phyloP scores from a whole-genome alignment of 2,329 filamentous ascomycete species.

The Aspergillus tamarii region DNA sequence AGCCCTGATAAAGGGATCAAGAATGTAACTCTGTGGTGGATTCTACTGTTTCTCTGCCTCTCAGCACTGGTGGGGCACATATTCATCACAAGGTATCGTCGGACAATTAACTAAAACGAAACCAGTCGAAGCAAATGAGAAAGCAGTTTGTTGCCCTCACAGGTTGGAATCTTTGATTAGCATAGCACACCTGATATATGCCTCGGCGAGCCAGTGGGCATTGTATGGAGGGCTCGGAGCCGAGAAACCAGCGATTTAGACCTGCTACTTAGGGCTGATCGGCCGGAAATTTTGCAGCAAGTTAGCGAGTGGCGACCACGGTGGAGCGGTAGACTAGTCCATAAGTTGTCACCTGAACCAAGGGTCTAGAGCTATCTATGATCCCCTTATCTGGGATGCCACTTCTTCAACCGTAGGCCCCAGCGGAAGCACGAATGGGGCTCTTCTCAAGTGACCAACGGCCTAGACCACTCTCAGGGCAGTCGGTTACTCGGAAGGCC shows the following conservation, averaged over 20 bases:
- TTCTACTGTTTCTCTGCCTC: not conserved
- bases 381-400: slow-evolving; percentile 16
- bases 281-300: not conserved
- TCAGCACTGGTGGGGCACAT: not conserved
- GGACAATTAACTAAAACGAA: not conserved
- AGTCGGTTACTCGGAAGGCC: not conserved
- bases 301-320: slow-evolving; percentile 7
- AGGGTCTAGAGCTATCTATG: slow-evolving; percentile 13
- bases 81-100: not conserved
- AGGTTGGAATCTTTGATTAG: not conserved
- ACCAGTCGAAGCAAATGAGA: not conserved
- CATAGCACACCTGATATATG: not conserved
- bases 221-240: not conserved
- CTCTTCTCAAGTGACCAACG: not conserved
- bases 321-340: slow-evolving; percentile 12
- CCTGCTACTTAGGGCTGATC: not conserved
- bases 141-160: not conserved
- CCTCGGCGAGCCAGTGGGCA: not conserved
- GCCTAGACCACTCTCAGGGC: slow-evolving; percentile 1
- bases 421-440: not conserved
- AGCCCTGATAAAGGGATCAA: not conserved
- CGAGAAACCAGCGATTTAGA: not conserved
- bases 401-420: not conserved
- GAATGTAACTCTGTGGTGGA: not conserved
- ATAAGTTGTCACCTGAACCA: slow-evolving; percentile 1